Base-by-base conservation (phyloP, 768 basidiomycete genomes). In the Trametes elegans region DNA sequence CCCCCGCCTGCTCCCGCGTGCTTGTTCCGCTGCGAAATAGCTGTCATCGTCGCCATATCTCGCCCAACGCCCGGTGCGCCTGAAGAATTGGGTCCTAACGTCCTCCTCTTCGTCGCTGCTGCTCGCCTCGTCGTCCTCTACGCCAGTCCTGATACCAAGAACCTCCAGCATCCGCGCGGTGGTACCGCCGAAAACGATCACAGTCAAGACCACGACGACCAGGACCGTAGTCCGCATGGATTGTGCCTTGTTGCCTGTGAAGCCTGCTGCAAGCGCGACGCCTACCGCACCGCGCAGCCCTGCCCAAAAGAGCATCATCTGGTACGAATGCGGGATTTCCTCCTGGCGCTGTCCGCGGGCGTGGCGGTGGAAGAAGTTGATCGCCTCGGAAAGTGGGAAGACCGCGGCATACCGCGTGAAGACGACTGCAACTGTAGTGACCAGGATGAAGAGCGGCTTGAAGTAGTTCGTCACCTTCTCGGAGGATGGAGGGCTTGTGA, bases 241-340 rank as follows among this genome's bases (percentile, higher is more conserved):
- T 63, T 92, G 85, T 0, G 93, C 93, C 66, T 96, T 96, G 26
- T 84, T 79, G n/a, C 97, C 96, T 53, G 87, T 87, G 77, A 99
- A 96, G 2, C 95, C 95, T 2, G 93, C 90, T 1, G 97, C 97
- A 27, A 99, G 82, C 3, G 97, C 97, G 19, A 99, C 97, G 34
- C 97, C 97, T 38, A 99, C 97, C 0, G 97, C 97, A 31, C 97
- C 97, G 26, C 97, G 79, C 49, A 99, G 74, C 5, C 96, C 96
- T 1, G 96, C 96, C 97, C 96, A 99, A 73, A 98, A 98, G 14
- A 98, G 74, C 94, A 98, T 97, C 92, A 98, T 96, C 64, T 98
- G 95, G 66, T 99, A 98, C 10, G 93, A 94, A 70, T 98, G 95
- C 1, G 97, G 95, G 5, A 99, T 75, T 62, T 98, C 95, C 61